Conservation (phyloP, 2,329 filamentous ascomycete species). For the Teratosphaeria destructans region DNA sequence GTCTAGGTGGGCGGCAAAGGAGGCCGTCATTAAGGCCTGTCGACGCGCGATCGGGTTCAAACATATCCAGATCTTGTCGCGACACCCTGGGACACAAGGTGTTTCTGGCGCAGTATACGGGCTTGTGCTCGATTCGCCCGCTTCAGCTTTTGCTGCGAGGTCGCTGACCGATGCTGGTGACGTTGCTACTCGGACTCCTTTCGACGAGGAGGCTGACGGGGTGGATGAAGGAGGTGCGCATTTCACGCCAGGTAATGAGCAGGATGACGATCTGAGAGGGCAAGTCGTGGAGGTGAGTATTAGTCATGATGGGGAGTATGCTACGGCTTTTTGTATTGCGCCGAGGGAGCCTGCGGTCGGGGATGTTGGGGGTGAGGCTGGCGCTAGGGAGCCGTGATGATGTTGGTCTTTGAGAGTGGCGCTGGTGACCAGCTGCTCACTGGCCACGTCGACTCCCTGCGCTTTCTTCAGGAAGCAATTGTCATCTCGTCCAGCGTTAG, state of each 20-base stretch:
- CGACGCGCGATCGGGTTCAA: constrained; percentile 22
- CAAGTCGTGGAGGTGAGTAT: constrained; percentile 65
- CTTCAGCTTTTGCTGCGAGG: background rate
- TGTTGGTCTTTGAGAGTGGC: background rate
- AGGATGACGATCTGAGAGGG: constrained; percentile 14
- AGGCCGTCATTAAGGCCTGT: constrained; percentile 38
- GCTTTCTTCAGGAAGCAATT: background rate
- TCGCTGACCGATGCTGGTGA: background rate
- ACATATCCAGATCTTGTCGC: constrained; percentile 30
- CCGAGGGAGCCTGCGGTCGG: constrained; percentile 15
- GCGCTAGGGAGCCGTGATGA: constrained; percentile 3
- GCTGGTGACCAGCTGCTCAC: too few relatives aligned
- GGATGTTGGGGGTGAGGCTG: constrained; percentile 22
- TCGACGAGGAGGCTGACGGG: background rate
- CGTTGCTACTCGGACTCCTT: background rate
- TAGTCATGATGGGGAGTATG: constrained; percentile 79
- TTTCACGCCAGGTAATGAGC: background rate
- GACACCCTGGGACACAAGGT: background rate
- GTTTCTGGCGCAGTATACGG: constrained; percentile 68
- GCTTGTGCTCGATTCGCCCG: constrained; percentile 35
- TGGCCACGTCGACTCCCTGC: background rate
- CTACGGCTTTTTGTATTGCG: constrained; percentile 58
- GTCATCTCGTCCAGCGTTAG: too few relatives aligned
- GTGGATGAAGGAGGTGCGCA: background rate
- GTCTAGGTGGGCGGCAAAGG: constrained; percentile 40